A percentile compares a stretch with the other conserved stretches of the same genome.
Conservation (phyloP, 179 eudicot species). For the Spergularia azorica region DNA sequence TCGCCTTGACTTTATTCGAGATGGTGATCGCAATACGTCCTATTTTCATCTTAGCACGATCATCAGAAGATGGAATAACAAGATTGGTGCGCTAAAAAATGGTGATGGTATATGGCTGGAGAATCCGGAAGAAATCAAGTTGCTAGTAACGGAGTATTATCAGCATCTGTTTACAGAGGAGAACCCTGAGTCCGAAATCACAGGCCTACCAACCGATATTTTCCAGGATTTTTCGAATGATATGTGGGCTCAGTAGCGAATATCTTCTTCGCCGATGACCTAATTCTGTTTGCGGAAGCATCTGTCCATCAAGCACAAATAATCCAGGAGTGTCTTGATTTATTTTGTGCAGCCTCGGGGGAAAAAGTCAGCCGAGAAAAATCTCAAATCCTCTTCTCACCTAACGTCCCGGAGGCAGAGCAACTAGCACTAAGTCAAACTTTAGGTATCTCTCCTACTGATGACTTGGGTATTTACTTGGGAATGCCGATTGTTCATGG, state of each 20-base stretch:
- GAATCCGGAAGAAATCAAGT: no score
- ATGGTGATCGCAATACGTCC: neutral
- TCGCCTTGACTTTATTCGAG: neutral
- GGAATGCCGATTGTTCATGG: neutral
- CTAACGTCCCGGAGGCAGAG: neutral
- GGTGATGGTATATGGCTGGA: neutral
- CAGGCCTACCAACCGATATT: neutral
- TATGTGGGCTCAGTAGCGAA: neutral
- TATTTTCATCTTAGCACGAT: neutral
- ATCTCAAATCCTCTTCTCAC: neutral
- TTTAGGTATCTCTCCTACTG: neutral
- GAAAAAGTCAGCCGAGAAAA: neutral
- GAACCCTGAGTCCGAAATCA: neutral
- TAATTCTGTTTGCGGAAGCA: conserved; percentile 2
- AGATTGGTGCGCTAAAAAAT: neutral
- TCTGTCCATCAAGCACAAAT: neutral
- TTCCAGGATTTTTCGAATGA: neutral
- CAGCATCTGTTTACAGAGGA: neutral
- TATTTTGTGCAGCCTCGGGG: neutral
- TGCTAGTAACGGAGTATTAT: neutral
- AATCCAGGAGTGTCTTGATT: neutral
- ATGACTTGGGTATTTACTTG: neutral
- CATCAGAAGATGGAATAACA: neutral
- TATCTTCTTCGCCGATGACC: neutral
- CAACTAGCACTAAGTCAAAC: neutral